These are phyloP conservation scores for Cladosporium sp. DNA, from an alignment of 2,329 filamentous ascomycete species.

Conservation along the genomic window DNA sequence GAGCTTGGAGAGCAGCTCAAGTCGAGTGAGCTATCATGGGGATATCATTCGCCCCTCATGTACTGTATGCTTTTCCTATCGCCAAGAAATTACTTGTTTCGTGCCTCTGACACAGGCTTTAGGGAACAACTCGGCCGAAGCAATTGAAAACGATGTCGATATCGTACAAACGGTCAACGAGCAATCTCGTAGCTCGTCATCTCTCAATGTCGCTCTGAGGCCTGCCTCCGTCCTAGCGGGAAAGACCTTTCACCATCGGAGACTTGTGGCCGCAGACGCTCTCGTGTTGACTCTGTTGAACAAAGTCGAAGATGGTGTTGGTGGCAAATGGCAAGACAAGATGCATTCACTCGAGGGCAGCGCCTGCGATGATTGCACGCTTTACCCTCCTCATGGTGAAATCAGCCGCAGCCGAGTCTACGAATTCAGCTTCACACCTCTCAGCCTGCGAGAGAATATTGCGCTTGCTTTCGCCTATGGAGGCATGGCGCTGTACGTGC, in stretches of 20 bases:
- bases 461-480: slow-evolving; percentile 63
- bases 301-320: slow-evolving; percentile 60
- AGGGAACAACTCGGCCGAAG: slow-evolving; percentile 56
- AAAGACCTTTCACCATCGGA: slow-evolving; percentile 67
- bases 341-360: slow-evolving; percentile 51
- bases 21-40: slow-evolving; percentile 56
- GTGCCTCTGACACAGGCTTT: background rate
- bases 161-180: slow-evolving; percentile 67
- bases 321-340: slow-evolving; percentile 60
- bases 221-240: slow-evolving; percentile 79
- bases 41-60: slow-evolving; percentile 76
- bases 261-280: slow-evolving; percentile 68
- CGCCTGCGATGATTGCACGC: slow-evolving; percentile 54
- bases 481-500: slow-evolving; percentile 60
- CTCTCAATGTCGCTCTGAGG: slow-evolving; percentile 68
- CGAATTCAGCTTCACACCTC: slow-evolving; percentile 73
- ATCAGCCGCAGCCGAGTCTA: slow-evolving; percentile 60
- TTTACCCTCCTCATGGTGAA: slow-evolving; percentile 59
- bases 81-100: too few species aligned
- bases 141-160: slow-evolving; percentile 58
- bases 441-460: slow-evolving; percentile 62
- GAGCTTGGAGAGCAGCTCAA: slow-evolving; percentile 23
- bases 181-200: slow-evolving; percentile 57
- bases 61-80: slow-evolving; percentile 52
- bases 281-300: slow-evolving; percentile 75